Evolutionary conservation across 1,139 yeast genomes (phyloP).

Genomic region (Torulaspora pretoriensis): DNA sequence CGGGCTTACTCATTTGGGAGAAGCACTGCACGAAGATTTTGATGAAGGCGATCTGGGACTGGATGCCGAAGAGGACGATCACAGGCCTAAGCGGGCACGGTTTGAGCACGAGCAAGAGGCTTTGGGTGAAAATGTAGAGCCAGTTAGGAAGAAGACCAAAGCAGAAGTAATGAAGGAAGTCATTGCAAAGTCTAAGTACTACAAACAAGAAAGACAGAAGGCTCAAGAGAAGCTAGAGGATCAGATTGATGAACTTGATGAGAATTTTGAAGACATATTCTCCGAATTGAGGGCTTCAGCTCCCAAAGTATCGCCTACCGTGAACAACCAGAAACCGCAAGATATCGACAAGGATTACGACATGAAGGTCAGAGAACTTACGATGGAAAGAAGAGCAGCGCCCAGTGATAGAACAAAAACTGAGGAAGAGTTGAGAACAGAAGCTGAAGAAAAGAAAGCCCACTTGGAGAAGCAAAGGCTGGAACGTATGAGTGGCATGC

Average conservation of each 20-base stretch:
- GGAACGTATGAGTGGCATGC: slow-evolving; percentile 79
- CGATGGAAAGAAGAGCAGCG: slow-evolving; percentile 79
- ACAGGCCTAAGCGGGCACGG: slow-evolving; percentile 21
- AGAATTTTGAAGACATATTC: slow-evolving; percentile 72
- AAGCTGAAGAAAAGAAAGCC: slow-evolving; percentile 60
- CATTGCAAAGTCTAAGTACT: slow-evolving; percentile 87
- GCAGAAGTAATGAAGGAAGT: slow-evolving; percentile 96
- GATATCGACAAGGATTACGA: slow-evolving; percentile 51
- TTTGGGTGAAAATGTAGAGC: slow-evolving; percentile 42
- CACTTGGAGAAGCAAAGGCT: slow-evolving; percentile 71
- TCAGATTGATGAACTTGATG: slow-evolving; percentile 72
- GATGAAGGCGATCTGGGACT: slow-evolving; percentile 43
- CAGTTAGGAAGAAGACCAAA: slow-evolving; percentile 70
- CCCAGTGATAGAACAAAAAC: slow-evolving; percentile 98
- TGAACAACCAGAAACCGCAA: slow-evolving; percentile 17
- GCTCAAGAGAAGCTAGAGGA: slow-evolving; percentile 67
- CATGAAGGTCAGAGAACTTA: slow-evolving; percentile 68
- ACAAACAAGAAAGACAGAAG: slow-evolving; percentile 83
- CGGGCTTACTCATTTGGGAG: slow-evolving; percentile 77
- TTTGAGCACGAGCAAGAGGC: slow-evolving; percentile 32
- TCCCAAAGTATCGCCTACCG: slow-evolving; percentile 7
- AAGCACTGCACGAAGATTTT: slow-evolving; percentile 53
- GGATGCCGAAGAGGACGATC: slow-evolving; percentile 40
- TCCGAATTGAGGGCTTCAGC: slow-evolving; percentile 46
- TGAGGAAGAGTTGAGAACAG: slow-evolving; percentile 72